Evolutionary conservation across 108 stramenopile species (phyloP).

Genomic region (Discostella pseudostelligera): DNA sequence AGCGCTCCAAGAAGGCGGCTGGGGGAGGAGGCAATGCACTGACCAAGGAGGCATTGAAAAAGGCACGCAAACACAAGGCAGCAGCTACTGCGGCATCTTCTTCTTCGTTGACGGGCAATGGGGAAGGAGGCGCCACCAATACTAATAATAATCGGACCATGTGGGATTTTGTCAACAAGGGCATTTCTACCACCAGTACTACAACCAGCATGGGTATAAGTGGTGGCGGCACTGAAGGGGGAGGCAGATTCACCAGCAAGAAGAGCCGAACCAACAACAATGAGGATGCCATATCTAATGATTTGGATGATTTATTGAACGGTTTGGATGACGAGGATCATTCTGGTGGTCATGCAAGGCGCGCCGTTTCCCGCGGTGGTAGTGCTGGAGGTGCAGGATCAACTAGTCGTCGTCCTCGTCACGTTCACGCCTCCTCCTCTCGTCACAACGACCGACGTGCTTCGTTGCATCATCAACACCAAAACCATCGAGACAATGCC

Average conservation of each 20-base stretch:
- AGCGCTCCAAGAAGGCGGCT: conserved; percentile 24
- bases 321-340: conserved; percentile 49
- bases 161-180: conserved; percentile 80
- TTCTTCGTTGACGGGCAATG: conserved; percentile 12
- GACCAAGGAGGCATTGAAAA: conserved; percentile 62
- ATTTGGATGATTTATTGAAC: conserved; percentile 57
- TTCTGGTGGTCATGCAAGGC: background rate
- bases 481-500: background rate
- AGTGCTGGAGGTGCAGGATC: background rate
- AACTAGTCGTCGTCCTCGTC: background rate
- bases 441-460: too few relatives aligned
- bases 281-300: background rate
- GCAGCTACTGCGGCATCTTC: conserved; percentile 10
- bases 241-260: background rate
- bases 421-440: background rate
- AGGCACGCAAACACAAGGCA: conserved; percentile 62
- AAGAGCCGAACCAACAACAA: background rate
- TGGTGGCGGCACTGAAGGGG: background rate
- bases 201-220: background rate
- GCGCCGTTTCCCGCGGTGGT: background rate
- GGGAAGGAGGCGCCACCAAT: conserved; percentile 19
- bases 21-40: conserved; percentile 52
- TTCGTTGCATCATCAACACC: too few relatives aligned
- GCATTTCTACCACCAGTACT: conserved; percentile 29
- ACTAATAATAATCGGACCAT: conserved; percentile 45